Percentiles rank a stretch among this genome's conserved stretches.
These are phyloP conservation scores for Solanum chilense DNA, from an alignment of 257 asterid genomes.

Conservation along the genomic window DNA sequence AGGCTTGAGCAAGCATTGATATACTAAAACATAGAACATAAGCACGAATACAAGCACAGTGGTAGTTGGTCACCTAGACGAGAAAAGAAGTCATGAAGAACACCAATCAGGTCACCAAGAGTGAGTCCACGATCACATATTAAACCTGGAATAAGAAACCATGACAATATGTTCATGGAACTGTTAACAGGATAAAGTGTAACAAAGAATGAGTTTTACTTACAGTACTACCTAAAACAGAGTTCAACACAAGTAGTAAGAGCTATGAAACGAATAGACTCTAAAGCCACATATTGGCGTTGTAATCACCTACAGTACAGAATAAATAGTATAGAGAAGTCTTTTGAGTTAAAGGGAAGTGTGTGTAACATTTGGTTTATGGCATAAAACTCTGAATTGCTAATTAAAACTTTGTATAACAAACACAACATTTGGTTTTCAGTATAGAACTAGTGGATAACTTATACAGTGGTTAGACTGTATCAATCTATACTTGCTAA, in stretches of 20 bases:
- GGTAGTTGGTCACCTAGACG: slow-evolving; percentile 52
- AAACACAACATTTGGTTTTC: not conserved
- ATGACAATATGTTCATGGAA: not conserved
- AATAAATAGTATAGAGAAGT: not conserved
- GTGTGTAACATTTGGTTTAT: not conserved
- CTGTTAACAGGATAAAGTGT: not conserved
- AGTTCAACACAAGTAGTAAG: not conserved
- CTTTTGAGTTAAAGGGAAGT: not conserved
- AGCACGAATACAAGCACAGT: not conserved
- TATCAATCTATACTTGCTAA: not conserved
- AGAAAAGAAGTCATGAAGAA: slow-evolving; percentile 80
- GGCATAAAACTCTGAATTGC: not conserved
- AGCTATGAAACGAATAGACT: not conserved
- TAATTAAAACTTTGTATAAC: not conserved
- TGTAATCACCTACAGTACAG: not conserved
- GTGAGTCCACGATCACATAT: slow-evolving; percentile 88
- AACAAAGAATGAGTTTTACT: not conserved
- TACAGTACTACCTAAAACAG: not conserved
- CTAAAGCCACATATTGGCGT: not conserved
- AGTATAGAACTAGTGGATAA: not conserved
- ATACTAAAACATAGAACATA: not conserved
- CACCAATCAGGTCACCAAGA: slow-evolving; percentile 92
- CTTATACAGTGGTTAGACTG: not conserved
- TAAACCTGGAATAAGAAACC: slow-evolving; percentile 42
- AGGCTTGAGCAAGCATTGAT: not conserved